Evolutionary conservation across 2,329 filamentous ascomycete species (phyloP), one percentile per base, ranked within the genome.

Genomic region (Drechslerella dactyloides): DNA sequence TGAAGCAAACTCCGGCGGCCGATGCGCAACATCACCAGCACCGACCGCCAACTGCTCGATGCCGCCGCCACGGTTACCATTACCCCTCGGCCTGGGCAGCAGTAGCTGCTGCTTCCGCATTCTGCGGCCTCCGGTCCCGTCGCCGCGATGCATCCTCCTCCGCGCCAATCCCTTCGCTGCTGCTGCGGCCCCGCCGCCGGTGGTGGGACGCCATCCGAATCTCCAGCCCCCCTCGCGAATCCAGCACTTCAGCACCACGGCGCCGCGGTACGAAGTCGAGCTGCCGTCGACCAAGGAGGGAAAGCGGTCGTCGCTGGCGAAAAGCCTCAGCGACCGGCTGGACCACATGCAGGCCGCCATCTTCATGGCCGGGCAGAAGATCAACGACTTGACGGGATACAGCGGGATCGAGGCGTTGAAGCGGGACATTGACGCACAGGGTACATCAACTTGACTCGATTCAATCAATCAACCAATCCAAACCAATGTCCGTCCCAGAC

Each of bases 311-410:
- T 80, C 85, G 54, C 74, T 85, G 44, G 85, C 83, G 5, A 87
- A 86, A 75, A 82, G 84, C 62, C 86, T 94, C 78, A 86, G 85
- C 53, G 80, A 84, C 64, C 82, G 96, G 78, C 96, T 97, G 90
- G 94, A 99, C 81, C 88, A 90, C 74, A 79, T 97, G 19, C 91
- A 97, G 78, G 86, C 89, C 33, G 92, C 93, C 76, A 85, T 96
- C 51, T 89, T 96, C 74, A 85, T 89, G 57, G 93, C 93, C 2
- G 91, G 91, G 1, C 90, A 94, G 78, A 89, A 90, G 69, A 86
- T 99, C 80, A 99, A 97, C 80, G 91, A 93, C 77, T 86, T 97
- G 60, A 99, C 94, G 1, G 94, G 94, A 75, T 99, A 97, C 82
- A 90, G 90, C 0, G 87, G 89, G 48, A 97, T 99, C 79, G 93